Conservation (phyloP, 2,329 filamentous ascomycete species). For the Neocatenulostroma microsporum region DNA sequence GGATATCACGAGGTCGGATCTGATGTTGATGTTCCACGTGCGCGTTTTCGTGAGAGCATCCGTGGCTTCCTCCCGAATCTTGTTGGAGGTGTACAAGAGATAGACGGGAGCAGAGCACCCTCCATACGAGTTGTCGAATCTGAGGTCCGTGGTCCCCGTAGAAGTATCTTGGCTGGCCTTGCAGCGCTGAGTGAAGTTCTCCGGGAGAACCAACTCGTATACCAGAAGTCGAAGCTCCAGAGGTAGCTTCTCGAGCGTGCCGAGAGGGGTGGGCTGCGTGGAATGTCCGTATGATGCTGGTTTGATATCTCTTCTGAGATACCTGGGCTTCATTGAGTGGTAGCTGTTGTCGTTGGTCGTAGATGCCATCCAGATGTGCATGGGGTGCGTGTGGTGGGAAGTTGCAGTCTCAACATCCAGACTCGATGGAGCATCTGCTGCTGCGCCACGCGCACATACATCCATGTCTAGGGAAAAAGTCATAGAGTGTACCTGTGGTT, state of each 20-base stretch:
- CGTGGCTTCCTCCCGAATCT: background rate
- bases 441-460: too few relatives aligned
- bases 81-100: background rate
- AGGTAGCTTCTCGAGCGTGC: background rate
- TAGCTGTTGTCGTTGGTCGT: too few relatives aligned
- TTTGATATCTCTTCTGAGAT: too few relatives aligned
- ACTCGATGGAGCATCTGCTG: too few relatives aligned
- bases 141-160: too few relatives aligned
- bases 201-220: background rate
- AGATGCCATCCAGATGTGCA: too few relatives aligned
- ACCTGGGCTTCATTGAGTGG: too few relatives aligned
- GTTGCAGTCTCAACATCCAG: too few relatives aligned
- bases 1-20: background rate
- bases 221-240: background rate
- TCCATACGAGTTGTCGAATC: background rate
- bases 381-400: too few relatives aligned
- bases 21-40: background rate
- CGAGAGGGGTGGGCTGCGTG: background rate
- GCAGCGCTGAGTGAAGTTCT: background rate
- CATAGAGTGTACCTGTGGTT: too few relatives aligned
- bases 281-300: too few relatives aligned
- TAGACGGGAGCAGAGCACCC: background rate
- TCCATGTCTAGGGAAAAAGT: too few relatives aligned
- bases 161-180: background rate
- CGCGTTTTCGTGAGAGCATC: background rate